Base-by-base conservation (phyloP, 2,329 filamentous ascomycete genomes). In the Alternaria panax region DNA sequence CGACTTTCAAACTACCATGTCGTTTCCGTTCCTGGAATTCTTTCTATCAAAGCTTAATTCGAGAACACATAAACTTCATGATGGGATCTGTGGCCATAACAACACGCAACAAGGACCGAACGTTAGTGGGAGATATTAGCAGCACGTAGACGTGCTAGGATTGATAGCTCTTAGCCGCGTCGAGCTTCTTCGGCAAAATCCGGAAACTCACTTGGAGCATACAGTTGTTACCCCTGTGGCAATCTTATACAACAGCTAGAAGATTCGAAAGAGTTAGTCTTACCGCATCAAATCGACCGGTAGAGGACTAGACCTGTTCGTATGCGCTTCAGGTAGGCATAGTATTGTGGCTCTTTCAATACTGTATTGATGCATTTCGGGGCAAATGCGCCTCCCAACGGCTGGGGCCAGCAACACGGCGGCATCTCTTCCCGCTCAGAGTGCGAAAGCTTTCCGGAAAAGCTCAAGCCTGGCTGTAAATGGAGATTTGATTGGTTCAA, bases 401-500 rank as follows among this genome's bases (percentile, higher is more conserved):
- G 75, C 25, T 78, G 75, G 76, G 75, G 74, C 28, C 42, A 66
- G 25, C 75, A 75, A 52, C 76, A 77, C 43, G 75, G 75, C 30
- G 75, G 76, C 12, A 73, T 78, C 51, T 72, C 69, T 0, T 69
- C 61, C 22, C 66, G 70, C 16, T 70, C 71, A 0, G 64, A 74
- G 18, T 78, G 76, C 54, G 75, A 77, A 34, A 43, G 34, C 20
- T 77, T 78, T 60, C 74, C 76, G 2, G 65, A 65, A 64, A 75
- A 75, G 59, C 67, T 77, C 12, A 75, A 77, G 68, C 58, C 73
- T 4, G 76, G 75, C 2, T 78, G 76, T 60, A 63, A 73, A n/a
- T 78, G 74, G 74, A 63, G 76, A 24, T 78, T 78, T 38, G 75
- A 77, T 47, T 78, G 74, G 72, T 78, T 78, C 40, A 60, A 62